phyloP scores from a whole-genome alignment of 1,139 yeast genomes.

The Pichia sp. region DNA sequence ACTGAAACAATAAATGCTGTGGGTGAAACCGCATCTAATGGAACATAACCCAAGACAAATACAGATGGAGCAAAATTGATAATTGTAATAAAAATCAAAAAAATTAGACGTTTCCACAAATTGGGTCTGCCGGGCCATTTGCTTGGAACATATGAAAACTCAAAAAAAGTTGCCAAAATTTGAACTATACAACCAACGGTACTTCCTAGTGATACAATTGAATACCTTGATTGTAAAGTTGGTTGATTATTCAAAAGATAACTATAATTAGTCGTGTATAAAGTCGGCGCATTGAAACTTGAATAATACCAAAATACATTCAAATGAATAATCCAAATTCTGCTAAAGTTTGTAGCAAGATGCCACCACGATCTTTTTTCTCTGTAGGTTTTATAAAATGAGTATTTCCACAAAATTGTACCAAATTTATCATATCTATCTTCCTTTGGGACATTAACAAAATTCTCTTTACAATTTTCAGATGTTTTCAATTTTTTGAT shows the following conservation, averaged over 20 bases:
- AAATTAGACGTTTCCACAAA: slow-evolving; percentile 36
- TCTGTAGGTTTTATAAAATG: slow-evolving; percentile 63
- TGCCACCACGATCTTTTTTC: slow-evolving; percentile 80
- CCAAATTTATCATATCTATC: slow-evolving; percentile 43
- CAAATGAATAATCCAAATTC: slow-evolving; percentile 79
- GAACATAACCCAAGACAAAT: slow-evolving; percentile 50
- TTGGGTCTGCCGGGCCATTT: slow-evolving; percentile 61
- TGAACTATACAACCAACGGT: slow-evolving; percentile 59
- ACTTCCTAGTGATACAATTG: slow-evolving; percentile 70
- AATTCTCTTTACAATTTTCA: slow-evolving; percentile 30
- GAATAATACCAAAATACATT: slow-evolving; percentile 80
- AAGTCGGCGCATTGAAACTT: slow-evolving; percentile 66
- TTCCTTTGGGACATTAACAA: slow-evolving; percentile 39
- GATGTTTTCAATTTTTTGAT: slow-evolving; percentile 41
- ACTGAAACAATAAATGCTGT: slow-evolving; percentile 48
- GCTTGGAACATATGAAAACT: slow-evolving; percentile 60
- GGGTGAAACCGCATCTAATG: slow-evolving; percentile 43
- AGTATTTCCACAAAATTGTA: slow-evolving; percentile 55
- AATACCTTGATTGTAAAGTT: slow-evolving; percentile 50
- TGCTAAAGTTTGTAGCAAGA: slow-evolving; percentile 64
- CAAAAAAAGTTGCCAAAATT: slow-evolving; percentile 55
- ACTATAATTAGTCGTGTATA: slow-evolving; percentile 59
- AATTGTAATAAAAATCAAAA: slow-evolving; percentile 38
- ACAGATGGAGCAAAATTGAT: slow-evolving; percentile 58
- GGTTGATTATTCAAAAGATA: slow-evolving; percentile 60